phyloP scores from a whole-genome alignment of 129 eudicot species.

The Silybum marianum region DNA sequence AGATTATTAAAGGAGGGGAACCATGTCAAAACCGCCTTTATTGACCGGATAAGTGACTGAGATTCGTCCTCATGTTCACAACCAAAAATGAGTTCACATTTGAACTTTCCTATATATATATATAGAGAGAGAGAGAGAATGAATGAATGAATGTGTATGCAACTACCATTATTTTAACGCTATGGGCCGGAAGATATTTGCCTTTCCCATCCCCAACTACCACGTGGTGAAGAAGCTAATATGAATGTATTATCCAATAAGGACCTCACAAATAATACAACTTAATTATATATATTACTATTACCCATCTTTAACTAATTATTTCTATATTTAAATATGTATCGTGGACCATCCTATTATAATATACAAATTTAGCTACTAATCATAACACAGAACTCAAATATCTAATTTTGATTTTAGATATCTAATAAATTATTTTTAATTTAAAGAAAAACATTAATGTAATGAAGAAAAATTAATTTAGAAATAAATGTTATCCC shows the following conservation, averaged over 20 bases:
- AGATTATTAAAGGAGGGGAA: too few relatives aligned
- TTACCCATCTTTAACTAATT: neutral
- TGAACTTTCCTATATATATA: too few relatives aligned
- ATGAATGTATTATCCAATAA: neutral
- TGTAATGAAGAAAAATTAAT: neutral
- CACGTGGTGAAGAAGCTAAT: slow-evolving; percentile 24
- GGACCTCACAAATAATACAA: neutral
- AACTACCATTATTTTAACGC: slow-evolving; percentile 30
- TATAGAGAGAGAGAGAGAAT: neutral
- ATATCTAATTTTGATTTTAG: neutral
- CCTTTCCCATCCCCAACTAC: neutral
- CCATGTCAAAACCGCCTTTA: too few relatives aligned
- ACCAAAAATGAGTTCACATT: too few relatives aligned
- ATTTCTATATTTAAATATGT: neutral
- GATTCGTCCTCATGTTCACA: too few relatives aligned
- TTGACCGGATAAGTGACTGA: too few relatives aligned
- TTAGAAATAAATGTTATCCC: neutral
- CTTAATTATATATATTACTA: neutral
- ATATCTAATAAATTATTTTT: neutral
- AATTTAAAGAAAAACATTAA: neutral
- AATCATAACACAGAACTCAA: neutral
- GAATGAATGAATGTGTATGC: neutral
- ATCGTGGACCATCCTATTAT: neutral
- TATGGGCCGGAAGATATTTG: neutral
- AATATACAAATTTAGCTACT: neutral